Base-by-base conservation (phyloP, 345 rosid genomes). In the Brassica rapa region DNA sequence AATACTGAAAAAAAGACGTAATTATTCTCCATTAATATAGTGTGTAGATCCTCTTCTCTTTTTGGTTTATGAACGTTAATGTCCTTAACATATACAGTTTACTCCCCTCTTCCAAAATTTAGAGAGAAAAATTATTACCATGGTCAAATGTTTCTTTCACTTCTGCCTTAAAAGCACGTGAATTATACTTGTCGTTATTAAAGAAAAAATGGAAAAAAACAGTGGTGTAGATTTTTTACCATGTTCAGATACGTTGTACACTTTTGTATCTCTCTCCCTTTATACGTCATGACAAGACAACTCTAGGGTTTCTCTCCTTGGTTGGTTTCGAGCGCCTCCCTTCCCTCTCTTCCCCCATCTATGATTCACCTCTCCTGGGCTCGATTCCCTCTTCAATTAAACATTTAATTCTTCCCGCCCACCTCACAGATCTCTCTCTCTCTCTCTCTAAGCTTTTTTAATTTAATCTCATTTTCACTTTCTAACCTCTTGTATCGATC, bases 241-340 rank as follows among this genome's bases (percentile, higher is more conserved):
- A 11, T 10, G 33, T 66, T 60, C 57, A 49, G 56, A 49, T 49
- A 49, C 56, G 8, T 49, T 49, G 56, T 49, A 67, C 30, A 27
- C 30, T 79, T 66, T 61, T 37, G 39, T 7, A 7, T 4, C 5
- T 57, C 25, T 16, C 10, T 9, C 6, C 57, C 37, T 24, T 32
- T 15, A 8, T 71, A 24, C 77, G 73, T 67, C 73, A 71, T 73
- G 64, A 80, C 85, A 49, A 39, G 12, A 32, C 35, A 3, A 66
- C 70, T 79, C 82, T 83, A 88, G 94, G 91, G 89, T 85, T 87
- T 89, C 73, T 74, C 71, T 23, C 66, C 68, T 15, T 72, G 72
- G 15, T 61, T 74, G 72, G 23, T 74, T 9, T 75, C n/a, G 32
- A 66, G 77, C 81, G 72, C 77, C 81, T 78, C 81, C 76, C 5